Evolutionary conservation across 2,329 filamentous ascomycete genomes (phyloP), one percentile per base, ranked within the genome.

Genomic region (Paraphoma chrysanthemicola): DNA sequence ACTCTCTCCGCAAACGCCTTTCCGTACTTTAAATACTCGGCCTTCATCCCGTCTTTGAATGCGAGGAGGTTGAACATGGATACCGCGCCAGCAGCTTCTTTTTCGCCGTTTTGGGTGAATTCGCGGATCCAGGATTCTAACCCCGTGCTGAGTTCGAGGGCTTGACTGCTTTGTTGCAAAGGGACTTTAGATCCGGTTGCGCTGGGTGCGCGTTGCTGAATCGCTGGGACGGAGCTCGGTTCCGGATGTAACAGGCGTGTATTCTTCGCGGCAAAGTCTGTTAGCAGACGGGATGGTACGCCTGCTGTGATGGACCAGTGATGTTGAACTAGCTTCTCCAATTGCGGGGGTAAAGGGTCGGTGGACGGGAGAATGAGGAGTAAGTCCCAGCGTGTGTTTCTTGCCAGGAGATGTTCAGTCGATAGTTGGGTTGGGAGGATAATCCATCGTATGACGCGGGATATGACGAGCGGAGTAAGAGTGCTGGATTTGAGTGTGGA

Each of bases 11-110:
- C 76, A 60, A 85, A 85, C 28, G 79, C 84, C n/a, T 77, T 76
- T 3, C 86, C 87, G 68, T 89, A 89, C 45, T 82, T 75, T 16
- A 83, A 75, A 63, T 89, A 89, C 46, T 79, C 77, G 23, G 75
- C 72, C 64, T 87, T 85, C 57, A 78, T 80, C 10, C 78, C 80
- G 0, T 72, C 76, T 43, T 79, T 78, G 74, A 89, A 89, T 39
- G 85, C 79, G 4, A 89, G 79, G 3, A 89, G 75, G 57, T 89
- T 89, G 39, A 89, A 78, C 87, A 89, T 89, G 1, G 83, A 85
- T 1, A 88, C 83, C 0, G 86, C 82, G 38, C 69, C 73, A 52
- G 9, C 60, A 44, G 66, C 70, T 75, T 69, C 66, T 67, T 60
- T 55, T 33, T 59, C 46, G 1, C 48, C 45, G 1, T 16, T 43